Conservation (phyloP, 2,329 filamentous ascomycete species). For the Phyllosticta capitalensis region DNA sequence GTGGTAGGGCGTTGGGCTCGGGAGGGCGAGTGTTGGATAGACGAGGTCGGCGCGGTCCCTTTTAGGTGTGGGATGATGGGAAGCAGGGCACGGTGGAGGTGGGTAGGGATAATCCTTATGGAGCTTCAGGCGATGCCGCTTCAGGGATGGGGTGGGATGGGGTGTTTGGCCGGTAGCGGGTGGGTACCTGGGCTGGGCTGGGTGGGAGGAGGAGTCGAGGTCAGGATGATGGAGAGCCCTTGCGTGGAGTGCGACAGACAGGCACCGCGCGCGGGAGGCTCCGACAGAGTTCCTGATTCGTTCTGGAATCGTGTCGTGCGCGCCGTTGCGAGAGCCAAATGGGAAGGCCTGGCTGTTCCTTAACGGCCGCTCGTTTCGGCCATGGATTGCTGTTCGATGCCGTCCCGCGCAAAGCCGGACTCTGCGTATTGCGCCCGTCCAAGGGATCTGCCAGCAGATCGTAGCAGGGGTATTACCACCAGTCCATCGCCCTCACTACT, state of each 20-base stretch:
- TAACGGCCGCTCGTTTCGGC: slow-evolving; percentile 1
- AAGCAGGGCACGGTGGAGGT: not conserved
- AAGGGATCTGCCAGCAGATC: not conserved
- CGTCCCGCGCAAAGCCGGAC: not conserved
- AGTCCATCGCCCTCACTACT: too few species aligned
- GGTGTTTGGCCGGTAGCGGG: slow-evolving; percentile 7
- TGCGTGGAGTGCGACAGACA: slow-evolving; percentile 5
- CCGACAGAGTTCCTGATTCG: not conserved
- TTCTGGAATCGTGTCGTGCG: slow-evolving; percentile 1
- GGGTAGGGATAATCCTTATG: slow-evolving; percentile 9
- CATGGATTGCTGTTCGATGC: not conserved
- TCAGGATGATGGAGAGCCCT: slow-evolving; percentile 3
- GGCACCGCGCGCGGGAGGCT: slow-evolving; percentile 3
- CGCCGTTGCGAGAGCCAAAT: slow-evolving; percentile 5
- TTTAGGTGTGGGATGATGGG: slow-evolving; percentile 6
- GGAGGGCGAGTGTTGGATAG: not conserved
- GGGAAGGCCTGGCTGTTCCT: not conserved
- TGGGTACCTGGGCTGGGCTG: slow-evolving; percentile 4
- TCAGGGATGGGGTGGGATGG: slow-evolving; percentile 5
- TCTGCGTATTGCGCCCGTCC: not conserved
- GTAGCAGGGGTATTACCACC: too few species aligned
- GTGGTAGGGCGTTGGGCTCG: not conserved
- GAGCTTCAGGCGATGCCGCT: slow-evolving; percentile 10
- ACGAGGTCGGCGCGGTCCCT: slow-evolving; percentile 9
- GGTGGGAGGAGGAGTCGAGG: slow-evolving; percentile 1